A percentile compares a stretch with the other conserved stretches of the same genome.
Evolutionary conservation across 1,284 basidiomycete species (phyloP).

Genomic region (Fomitopsis pinicola): DNA sequence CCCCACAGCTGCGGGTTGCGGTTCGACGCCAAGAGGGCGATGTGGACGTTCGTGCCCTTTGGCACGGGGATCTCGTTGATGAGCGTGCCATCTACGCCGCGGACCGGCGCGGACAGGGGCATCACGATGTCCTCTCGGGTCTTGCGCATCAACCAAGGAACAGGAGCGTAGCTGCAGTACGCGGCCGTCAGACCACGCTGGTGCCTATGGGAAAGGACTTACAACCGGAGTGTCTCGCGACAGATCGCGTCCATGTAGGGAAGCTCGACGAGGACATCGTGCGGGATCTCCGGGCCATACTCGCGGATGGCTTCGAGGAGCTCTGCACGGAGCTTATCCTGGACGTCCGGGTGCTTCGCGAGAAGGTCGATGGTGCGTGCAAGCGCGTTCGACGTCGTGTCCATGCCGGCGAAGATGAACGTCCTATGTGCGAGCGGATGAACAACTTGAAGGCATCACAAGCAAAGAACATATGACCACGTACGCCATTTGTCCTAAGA

Average conservation of each 20-base stretch:
- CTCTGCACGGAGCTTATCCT: constrained; percentile 10
- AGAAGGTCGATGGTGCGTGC: constrained; percentile 7
- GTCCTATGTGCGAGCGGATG: not conserved
- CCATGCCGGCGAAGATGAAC: constrained; percentile 10
- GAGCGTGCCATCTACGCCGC: constrained; percentile 31
- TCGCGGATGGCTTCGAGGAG: constrained; percentile 1
- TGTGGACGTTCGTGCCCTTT: constrained; percentile 38
- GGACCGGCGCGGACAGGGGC: constrained; percentile 41
- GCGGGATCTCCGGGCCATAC: constrained; percentile 7
- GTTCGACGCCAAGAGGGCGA: constrained; percentile 41
- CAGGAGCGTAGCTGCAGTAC: constrained; percentile 4
- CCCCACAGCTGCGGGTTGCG: constrained; percentile 14
- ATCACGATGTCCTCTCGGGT: constrained; percentile 44
- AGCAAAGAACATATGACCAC: not conserved
- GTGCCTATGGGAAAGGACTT: not conserved
- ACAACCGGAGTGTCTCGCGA: constrained; percentile 12
- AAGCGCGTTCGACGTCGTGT: constrained; percentile 10
- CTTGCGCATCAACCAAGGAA: constrained; percentile 1
- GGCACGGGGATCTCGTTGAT: constrained; percentile 37
- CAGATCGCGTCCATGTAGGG: constrained; percentile 14
- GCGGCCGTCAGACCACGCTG: not conserved
- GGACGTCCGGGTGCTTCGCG: constrained; percentile 9
- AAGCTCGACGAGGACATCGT: constrained; percentile 9
- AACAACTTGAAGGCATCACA: not conserved
- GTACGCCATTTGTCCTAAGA: too few relatives aligned